Percentiles rank a stretch among this genome's conserved stretches.
Conservation (phyloP, 2,329 filamentous ascomycete species). For the Tympanopsis confertula region DNA sequence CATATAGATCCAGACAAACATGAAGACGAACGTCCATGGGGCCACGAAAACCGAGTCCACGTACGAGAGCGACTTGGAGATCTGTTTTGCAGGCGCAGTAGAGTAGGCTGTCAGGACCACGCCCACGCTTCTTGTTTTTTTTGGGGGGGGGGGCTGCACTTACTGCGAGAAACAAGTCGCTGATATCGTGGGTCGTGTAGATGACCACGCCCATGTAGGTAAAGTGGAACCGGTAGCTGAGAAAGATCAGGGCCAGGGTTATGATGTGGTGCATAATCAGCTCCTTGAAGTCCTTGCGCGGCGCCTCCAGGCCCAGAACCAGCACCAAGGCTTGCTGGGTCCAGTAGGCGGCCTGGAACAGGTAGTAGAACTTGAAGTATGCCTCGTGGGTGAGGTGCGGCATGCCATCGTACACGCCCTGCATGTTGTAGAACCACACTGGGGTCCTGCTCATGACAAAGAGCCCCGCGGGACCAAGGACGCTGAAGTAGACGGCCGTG, state of each 20-base stretch:
- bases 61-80: constrained; percentile 64
- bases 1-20: constrained; percentile 57
- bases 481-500: constrained; percentile 58
- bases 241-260: constrained; percentile 52
- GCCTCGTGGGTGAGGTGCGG: constrained; percentile 56
- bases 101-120: constrained; percentile 5
- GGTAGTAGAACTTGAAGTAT: constrained; percentile 63
- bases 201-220: constrained; percentile 65
- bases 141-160: constrained; percentile 12
- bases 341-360: constrained; percentile 67
- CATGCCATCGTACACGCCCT: constrained; percentile 60
- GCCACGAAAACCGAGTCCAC: constrained; percentile 48
- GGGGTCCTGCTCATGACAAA: constrained; percentile 61
- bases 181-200: constrained; percentile 66
- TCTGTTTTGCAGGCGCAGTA: constrained; percentile 26
- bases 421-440: constrained; percentile 66
- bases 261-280: constrained; percentile 63
- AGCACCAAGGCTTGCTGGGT: constrained; percentile 62
- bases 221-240: constrained; percentile 68
- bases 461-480: constrained; percentile 56
- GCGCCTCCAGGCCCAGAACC: constrained; percentile 58
- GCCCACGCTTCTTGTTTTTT: constrained; percentile 1
- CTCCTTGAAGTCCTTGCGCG: constrained; percentile 67
- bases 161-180: constrained; percentile 66
- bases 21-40: constrained; percentile 56